Evolutionary conservation across 345 rosid genomes (phyloP), one percentile per base, ranked within the genome.

Genomic region (Limnanthes douglasii): DNA sequence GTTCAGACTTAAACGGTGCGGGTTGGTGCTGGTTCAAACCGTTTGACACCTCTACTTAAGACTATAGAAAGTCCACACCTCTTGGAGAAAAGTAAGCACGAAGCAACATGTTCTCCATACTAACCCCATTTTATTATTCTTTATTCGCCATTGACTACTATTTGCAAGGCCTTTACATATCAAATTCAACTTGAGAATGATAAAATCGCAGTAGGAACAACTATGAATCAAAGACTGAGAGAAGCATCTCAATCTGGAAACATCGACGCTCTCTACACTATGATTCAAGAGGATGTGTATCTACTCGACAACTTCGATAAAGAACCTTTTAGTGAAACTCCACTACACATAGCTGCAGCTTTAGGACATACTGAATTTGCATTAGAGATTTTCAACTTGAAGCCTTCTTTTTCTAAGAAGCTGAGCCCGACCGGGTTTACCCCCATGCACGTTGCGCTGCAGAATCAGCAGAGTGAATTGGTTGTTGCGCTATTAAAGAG

Each of bases 361-460:
- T 11, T 16, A n/a, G 66, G 74, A 4, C 14, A 34, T 8, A 25
- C 35, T 18, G 59, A 44, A 11, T 63, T 35, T 11, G 60, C 65
- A 4, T 13, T 31, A 54, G 66, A 68, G 25, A 17, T 59, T 0
- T 34, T 55, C 38, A 50, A 43, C 38, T 23, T 68, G 39, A 45
- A 36, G 33, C 74, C 69, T 10, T 62, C 57, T 31, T 59, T 62
- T 32, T 40, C 50, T 21, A 34, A 35, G 19, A 68, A 49, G 29
- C 48, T 48, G 9, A 66, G 57, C 32, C 37, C 11, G 3, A 21
- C 26, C 2, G 66, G 69, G 5, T 18, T 35, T 12, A 41, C 40
- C 8, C 70, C 70, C 6, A 20, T 63, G 38, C 64, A 63, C 15
- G 35, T 63, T 3, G 64, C 70, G 2, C 16, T 62, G 5, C 41